Evolutionary conservation across 495 filamentous ascomycete species (phyloP).

Genomic region (Penicillium argentinense): DNA sequence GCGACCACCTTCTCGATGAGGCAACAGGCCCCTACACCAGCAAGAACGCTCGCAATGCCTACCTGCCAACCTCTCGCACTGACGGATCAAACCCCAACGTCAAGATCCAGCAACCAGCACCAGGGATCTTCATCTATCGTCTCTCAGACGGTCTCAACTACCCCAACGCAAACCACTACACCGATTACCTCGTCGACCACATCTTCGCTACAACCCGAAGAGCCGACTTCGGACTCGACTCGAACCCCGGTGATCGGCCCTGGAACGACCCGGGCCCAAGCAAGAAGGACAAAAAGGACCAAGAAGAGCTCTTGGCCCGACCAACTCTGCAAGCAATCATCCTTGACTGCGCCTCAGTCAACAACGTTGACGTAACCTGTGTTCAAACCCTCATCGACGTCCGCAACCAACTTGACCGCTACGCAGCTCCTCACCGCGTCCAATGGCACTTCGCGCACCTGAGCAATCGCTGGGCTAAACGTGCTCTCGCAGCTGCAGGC

Average conservation of each 20-base stretch:
- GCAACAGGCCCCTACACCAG: slow-evolving; percentile 30
- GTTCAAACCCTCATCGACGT: slow-evolving; percentile 96
- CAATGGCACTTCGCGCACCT: slow-evolving; percentile 97
- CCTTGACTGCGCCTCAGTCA: slow-evolving; percentile 94
- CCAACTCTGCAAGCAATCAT: slow-evolving; percentile 89
- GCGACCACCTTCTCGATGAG: slow-evolving; percentile 69
- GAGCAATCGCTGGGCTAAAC: slow-evolving; percentile 97
- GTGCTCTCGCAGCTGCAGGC: slow-evolving; percentile 82
- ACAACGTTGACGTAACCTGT: slow-evolving; percentile 93
- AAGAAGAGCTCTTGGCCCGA: slow-evolving; percentile 42
- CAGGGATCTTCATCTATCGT: slow-evolving; percentile 95
- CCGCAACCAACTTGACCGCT: slow-evolving; percentile 95
- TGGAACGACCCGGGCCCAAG: slow-evolving; percentile 91
- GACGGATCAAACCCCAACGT: slow-evolving; percentile 92
- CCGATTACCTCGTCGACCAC: slow-evolving; percentile 71
- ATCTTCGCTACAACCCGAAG: slow-evolving; percentile 78
- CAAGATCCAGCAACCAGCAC: slow-evolving; percentile 75
- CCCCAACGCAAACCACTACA: slow-evolving; percentile 88
- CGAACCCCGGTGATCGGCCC: slow-evolving; percentile 76
- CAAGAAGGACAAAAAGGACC: slow-evolving; percentile 48
- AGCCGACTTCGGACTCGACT: slow-evolving; percentile 66
- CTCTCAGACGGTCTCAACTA: slow-evolving; percentile 98
- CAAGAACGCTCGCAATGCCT: slow-evolving; percentile 63
- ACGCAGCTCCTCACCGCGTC: slow-evolving; percentile 77
- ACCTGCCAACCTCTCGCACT: slow-evolving; percentile 80